Conservation (phyloP, 345 rosid genomes). For the Arabidopsis suecica region DNA sequence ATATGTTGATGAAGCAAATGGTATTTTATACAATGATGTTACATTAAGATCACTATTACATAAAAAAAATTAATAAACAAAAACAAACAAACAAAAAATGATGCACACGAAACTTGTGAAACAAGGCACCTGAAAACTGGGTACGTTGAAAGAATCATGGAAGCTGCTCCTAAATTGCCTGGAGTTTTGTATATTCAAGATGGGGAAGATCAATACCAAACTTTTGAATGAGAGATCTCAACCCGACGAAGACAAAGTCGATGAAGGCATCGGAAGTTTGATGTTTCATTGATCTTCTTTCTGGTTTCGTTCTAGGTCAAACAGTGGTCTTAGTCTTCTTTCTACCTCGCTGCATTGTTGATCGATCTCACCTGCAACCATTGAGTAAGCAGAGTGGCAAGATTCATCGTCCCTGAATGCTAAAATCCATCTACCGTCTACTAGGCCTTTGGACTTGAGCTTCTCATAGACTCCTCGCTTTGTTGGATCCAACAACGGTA, state of each 20-base stretch:
- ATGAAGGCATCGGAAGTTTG: slow-evolving; percentile 34
- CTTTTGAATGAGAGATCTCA: slow-evolving; percentile 38
- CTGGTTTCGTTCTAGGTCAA: slow-evolving; percentile 57
- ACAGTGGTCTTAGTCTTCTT: slow-evolving; percentile 71
- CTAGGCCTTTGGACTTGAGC: slow-evolving; percentile 64
- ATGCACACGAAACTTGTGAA: slow-evolving; percentile 40
- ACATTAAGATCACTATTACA: slow-evolving; percentile 39
- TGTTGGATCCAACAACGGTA: slow-evolving; percentile 66
- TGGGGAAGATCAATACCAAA: slow-evolving; percentile 30
- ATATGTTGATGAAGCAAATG: neutral
- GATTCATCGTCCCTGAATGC: slow-evolving; percentile 85
- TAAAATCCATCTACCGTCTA: slow-evolving; percentile 96
- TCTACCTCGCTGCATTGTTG: slow-evolving; percentile 73
- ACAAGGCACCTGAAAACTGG: slow-evolving; percentile 35
- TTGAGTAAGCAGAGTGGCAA: slow-evolving; percentile 71
- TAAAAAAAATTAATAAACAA: slow-evolving; percentile 5
- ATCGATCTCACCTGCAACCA: slow-evolving; percentile 69
- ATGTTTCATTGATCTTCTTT: slow-evolving; percentile 39
- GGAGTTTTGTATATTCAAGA: slow-evolving; percentile 35
- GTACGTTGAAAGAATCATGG: slow-evolving; percentile 55
- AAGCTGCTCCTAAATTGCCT: slow-evolving; percentile 54
- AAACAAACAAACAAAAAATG: slow-evolving; percentile 38
- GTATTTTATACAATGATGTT: slow-evolving; percentile 55
- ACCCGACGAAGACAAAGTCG: slow-evolving; percentile 25
- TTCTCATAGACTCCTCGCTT: slow-evolving; percentile 52